Conservation (phyloP, 1,139 yeast genomes). For the Arxiozyma slooffiae region DNA sequence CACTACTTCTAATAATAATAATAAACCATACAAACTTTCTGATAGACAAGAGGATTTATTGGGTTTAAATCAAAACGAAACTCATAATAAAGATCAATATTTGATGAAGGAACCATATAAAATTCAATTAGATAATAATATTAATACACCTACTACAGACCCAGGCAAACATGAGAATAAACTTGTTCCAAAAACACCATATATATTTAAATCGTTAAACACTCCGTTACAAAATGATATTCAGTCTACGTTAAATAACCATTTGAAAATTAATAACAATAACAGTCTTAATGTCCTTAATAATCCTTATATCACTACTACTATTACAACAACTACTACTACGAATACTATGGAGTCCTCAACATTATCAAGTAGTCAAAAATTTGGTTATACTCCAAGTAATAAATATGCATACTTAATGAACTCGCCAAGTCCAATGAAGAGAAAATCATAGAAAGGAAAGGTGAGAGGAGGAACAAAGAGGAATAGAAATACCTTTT, state of each 20-base stretch:
- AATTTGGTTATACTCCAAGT: conserved; percentile 34
- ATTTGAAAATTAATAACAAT: conserved; percentile 16
- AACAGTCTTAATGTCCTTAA: background rate
- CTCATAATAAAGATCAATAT: conserved; percentile 3
- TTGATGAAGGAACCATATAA: background rate
- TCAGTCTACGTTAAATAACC: background rate
- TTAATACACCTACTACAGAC: conserved; percentile 11
- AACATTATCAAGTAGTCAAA: background rate
- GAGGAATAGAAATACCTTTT: background rate
- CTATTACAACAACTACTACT: conserved; percentile 7
- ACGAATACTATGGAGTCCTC: no score
- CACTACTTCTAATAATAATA: conserved; percentile 13
- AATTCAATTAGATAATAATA: background rate
- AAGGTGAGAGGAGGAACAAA: background rate
- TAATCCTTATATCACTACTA: no score
- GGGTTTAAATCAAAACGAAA: conserved; percentile 31
- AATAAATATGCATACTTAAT: conserved; percentile 37
- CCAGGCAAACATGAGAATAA: conserved; percentile 5
- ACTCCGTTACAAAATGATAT: conserved; percentile 16
- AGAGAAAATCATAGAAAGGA: conserved; percentile 12
- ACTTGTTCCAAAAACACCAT: conserved; percentile 26
- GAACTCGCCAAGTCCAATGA: conserved; percentile 35
- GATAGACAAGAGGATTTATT: conserved; percentile 36
- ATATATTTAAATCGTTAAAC: conserved; percentile 26
- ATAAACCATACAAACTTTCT: conserved; percentile 34